Base-by-base conservation (phyloP, 2,329 filamentous ascomycete species). In the Helotiales sp. region DNA sequence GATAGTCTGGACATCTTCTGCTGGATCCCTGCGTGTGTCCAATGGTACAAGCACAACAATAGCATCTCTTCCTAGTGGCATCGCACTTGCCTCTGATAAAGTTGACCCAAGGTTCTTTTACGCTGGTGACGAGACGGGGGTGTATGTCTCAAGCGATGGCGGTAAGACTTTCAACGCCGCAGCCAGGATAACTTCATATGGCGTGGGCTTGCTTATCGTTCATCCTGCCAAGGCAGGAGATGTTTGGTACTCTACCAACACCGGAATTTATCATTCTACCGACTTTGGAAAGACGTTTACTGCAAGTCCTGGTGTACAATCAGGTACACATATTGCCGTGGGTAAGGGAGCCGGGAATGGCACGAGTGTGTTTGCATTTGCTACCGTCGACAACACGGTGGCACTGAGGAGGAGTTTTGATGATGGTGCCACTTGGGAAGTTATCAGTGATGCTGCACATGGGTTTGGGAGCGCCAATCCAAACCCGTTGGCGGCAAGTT, bases 211-310 rank as follows among this genome's bases (percentile, higher is more conserved):
- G 43, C 82, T 71, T n/a, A 37, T 37, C 22, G 81, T 80, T 0
- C 82, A 89, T 67, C 87, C 88, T 0, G 81, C 83, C 13, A 80
- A 80, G 7, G 85, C 86, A 0, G 89, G 90, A 13, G 85, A 88
- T 54, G 82, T 92, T 52, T 86, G 82, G 76, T 85, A 85, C 1
- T 86, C 86, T 0, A 87, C 85, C 0, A 79, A 86, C 63, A 77
- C 73, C 0, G 86, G 86, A 6, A 76, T 88, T 58, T 87, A 85
- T 78, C 82, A 82, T 70, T 86, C 83, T 13, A 83, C 81, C 3
- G 75, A 87, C 74, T 86, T 78, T 43, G 86, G 69, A 20, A 45
- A 47, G 20, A 66, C 32, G 10, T 68, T 71, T 34, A 68, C 64
- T 2, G 28, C 43, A 24, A 61, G 45, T 30, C 47, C 63, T 4